Conservation (phyloP, 2,329 filamentous ascomycete genomes). For the Mycosphaerelloides madeirae region DNA sequence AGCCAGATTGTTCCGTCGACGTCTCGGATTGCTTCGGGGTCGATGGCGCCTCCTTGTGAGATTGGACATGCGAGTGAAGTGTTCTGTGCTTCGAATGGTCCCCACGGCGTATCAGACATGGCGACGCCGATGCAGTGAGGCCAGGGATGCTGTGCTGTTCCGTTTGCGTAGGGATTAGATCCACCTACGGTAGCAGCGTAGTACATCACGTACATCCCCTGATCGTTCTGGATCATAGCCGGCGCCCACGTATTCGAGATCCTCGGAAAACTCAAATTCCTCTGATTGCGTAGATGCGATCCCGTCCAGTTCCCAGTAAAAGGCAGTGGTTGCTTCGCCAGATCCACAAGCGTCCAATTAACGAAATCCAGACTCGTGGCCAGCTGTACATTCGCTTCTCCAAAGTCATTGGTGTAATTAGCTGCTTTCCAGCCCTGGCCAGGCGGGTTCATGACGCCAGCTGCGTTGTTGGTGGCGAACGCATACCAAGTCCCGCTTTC, state of each 20-base stretch:
- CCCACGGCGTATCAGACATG: slow-evolving; percentile 24
- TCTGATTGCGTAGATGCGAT: no score
- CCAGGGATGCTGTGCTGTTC: slow-evolving; percentile 16
- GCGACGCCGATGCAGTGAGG: slow-evolving; percentile 34
- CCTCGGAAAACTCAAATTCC: neutral
- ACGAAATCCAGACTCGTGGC: slow-evolving; percentile 35
- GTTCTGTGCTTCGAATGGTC: slow-evolving; percentile 27
- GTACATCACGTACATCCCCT: slow-evolving; percentile 32
- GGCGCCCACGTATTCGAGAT: slow-evolving; percentile 29
- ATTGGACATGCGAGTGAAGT: slow-evolving; percentile 26
- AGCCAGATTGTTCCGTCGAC: slow-evolving; percentile 27
- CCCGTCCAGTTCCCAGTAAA: slow-evolving; percentile 14
- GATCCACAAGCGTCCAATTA: slow-evolving; percentile 29
- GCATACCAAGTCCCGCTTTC: slow-evolving; percentile 35
- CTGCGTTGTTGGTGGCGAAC: slow-evolving; percentile 35
- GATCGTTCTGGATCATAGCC: slow-evolving; percentile 25
- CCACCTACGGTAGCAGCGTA: slow-evolving; percentile 24
- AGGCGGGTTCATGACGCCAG: slow-evolving; percentile 23
- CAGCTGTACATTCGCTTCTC: slow-evolving; percentile 34
- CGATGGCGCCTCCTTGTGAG: slow-evolving; percentile 32
- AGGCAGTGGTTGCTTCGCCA: slow-evolving; percentile 16
- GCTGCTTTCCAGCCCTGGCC: slow-evolving; percentile 11
- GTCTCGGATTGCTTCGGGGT: slow-evolving; percentile 29
- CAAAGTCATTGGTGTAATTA: slow-evolving; percentile 15
- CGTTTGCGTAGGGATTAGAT: slow-evolving; percentile 3